phyloP scores from a whole-genome alignment of 139 green algal genomes.

The Tetradesmus lagerheimii region DNA sequence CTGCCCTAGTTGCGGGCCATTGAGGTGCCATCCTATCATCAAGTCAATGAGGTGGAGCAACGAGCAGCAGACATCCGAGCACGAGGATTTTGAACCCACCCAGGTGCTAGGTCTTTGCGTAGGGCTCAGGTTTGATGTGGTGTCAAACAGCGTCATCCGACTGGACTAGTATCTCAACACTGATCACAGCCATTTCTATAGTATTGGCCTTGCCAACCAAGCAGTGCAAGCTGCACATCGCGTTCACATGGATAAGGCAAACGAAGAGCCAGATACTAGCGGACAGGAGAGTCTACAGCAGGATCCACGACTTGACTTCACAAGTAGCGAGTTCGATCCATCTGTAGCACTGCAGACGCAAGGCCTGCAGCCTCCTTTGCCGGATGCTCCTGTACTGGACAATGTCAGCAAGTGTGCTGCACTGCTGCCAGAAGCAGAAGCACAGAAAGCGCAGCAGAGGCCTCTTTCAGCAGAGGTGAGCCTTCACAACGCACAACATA shows the following conservation, averaged over 20 bases:
- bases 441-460: conserved; percentile 13
- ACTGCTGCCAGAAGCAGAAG: conserved; percentile 34
- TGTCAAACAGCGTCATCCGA: too few species aligned
- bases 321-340: conserved; percentile 63
- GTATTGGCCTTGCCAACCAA: background rate
- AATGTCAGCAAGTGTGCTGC: conserved; percentile 68
- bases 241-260: background rate
- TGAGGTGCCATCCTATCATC: background rate
- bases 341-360: conserved; percentile 53
- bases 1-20: background rate
- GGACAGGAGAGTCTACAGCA: background rate
- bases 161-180: too few species aligned
- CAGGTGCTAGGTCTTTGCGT: too few species aligned
- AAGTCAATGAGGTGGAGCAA: background rate
- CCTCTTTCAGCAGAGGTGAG: background rate
- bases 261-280: background rate
- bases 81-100: background rate
- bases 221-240: background rate
- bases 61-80: background rate
- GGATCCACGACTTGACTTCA: conserved; percentile 61
- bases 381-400: conserved; percentile 66
- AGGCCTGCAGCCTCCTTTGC: conserved; percentile 65
- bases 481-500: background rate
- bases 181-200: too few species aligned
- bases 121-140: too few species aligned